Conservation (phyloP, 352 stramenopile species). For the Vaucheria bursata region DNA sequence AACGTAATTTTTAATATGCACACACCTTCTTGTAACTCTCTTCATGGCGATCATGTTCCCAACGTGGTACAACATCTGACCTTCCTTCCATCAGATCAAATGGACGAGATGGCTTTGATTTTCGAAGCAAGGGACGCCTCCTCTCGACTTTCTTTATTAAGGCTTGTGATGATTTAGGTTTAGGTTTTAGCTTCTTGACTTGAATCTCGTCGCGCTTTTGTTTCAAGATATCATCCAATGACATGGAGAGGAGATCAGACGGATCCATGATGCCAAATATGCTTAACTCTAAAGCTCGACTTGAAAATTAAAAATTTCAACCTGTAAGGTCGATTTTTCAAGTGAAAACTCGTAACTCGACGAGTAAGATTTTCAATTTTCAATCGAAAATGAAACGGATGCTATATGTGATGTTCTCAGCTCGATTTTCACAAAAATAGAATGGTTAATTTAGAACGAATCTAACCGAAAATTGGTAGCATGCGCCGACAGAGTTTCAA, state of each 20-base stretch:
- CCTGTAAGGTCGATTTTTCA: too few relatives aligned
- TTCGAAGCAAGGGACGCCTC: not conserved
- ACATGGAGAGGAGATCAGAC: not conserved
- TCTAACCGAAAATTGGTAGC: too few relatives aligned
- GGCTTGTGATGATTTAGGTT: not conserved
- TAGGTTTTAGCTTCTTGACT: not conserved
- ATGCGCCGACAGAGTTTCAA: too few relatives aligned
- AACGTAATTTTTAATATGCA: not conserved
- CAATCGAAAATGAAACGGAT: too few relatives aligned
- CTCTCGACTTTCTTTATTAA: not conserved
- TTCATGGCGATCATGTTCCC: not conserved
- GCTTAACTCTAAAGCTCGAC: too few relatives aligned
- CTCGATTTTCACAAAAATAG: too few relatives aligned
- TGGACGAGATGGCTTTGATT: too few relatives aligned
- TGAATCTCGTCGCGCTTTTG: not conserved
- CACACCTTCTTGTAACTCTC: not conserved
- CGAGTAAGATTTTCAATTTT: too few relatives aligned
- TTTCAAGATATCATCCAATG: not conserved
- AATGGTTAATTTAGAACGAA: too few relatives aligned
- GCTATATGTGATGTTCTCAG: too few relatives aligned
- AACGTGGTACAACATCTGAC: not conserved
- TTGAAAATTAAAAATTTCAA: too few relatives aligned
- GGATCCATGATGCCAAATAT: not conserved
- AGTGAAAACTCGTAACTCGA: too few relatives aligned
- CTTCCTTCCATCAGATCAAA: not conserved